Conservation (phyloP, 352 stramenopile genomes). For the Phytophthora constricta region DNA sequence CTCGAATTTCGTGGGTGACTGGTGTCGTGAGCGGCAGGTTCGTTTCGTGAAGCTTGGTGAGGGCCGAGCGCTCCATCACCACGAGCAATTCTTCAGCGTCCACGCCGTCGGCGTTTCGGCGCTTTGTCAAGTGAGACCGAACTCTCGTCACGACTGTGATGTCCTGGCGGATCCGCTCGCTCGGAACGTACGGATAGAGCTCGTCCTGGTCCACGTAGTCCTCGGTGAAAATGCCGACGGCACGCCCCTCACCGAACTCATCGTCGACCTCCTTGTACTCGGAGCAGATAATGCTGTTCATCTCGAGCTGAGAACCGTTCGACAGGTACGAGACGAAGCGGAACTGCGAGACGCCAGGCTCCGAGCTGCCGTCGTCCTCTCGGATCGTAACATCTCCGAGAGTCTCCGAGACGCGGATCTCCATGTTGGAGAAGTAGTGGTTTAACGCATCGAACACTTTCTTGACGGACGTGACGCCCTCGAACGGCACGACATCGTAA, state of each 20-base stretch:
- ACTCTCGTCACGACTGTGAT: slow-evolving; percentile 33
- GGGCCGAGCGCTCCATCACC: slow-evolving; percentile 28
- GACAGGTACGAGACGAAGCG: slow-evolving; percentile 43
- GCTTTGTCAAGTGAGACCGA: slow-evolving; percentile 18
- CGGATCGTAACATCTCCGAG: slow-evolving; percentile 55
- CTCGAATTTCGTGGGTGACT: slow-evolving; percentile 43
- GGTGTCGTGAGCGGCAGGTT: slow-evolving; percentile 21
- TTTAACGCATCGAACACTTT: slow-evolving; percentile 49
- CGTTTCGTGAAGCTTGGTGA: slow-evolving; percentile 23
- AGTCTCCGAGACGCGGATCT: slow-evolving; percentile 58
- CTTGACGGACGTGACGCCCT: slow-evolving; percentile 38
- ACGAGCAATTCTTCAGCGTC: slow-evolving; percentile 31
- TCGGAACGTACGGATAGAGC: slow-evolving; percentile 38
- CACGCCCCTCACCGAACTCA: slow-evolving; percentile 31
- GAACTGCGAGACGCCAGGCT: slow-evolving; percentile 45
- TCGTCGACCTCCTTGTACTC: slow-evolving; percentile 33
- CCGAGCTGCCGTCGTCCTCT: slow-evolving; percentile 54
- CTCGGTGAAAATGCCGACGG: slow-evolving; percentile 36
- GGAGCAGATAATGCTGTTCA: slow-evolving; percentile 43
- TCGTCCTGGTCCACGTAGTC: slow-evolving; percentile 49
- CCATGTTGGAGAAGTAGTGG: slow-evolving; percentile 48
- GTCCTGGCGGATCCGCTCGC: slow-evolving; percentile 38
- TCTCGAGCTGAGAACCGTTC: slow-evolving; percentile 34
- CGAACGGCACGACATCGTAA: slow-evolving; percentile 51
- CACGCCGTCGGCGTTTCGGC: slow-evolving; percentile 8